phyloP scores from a whole-genome alignment of 2,329 filamentous ascomycete species.

The Cryoendolithus antarcticus region DNA sequence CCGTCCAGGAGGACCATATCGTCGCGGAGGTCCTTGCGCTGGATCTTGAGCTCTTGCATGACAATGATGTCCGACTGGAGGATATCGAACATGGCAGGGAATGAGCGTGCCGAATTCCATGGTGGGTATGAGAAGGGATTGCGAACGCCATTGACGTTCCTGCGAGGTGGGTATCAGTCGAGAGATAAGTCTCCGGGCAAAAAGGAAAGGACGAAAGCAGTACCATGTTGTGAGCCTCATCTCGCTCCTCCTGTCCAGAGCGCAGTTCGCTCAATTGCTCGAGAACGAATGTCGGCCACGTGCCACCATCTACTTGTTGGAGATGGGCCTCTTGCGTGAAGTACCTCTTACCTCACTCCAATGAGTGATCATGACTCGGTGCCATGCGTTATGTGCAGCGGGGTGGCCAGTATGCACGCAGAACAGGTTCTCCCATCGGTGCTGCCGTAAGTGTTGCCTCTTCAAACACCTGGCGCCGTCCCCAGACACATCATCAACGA shows the following conservation, averaged over 20 bases:
- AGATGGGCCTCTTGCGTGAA: too few species aligned
- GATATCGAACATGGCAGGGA: slow-evolving; percentile 75
- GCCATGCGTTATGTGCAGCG: too few species aligned
- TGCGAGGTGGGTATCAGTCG: slow-evolving; percentile 16
- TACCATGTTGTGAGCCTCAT: slow-evolving; percentile 29
- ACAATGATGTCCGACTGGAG: slow-evolving; percentile 86
- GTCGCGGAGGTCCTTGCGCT: slow-evolving; percentile 79
- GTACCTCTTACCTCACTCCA: too few species aligned
- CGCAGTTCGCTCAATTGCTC: too few species aligned
- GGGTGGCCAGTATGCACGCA: too few species aligned
- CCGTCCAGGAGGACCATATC: slow-evolving; percentile 92
- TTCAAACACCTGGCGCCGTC: too few species aligned
- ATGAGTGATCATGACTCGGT: too few species aligned
- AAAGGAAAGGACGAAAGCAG: not conserved
- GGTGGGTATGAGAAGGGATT: slow-evolving; percentile 42
- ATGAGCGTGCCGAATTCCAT: slow-evolving; percentile 36
- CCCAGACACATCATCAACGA: too few species aligned
- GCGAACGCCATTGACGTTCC: slow-evolving; percentile 43
- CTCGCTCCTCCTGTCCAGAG: slow-evolving; percentile 6
- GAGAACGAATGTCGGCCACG: too few species aligned
- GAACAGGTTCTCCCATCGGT: too few species aligned
- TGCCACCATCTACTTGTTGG: too few species aligned
- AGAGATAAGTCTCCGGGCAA: not conserved
- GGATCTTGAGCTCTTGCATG: slow-evolving; percentile 94
- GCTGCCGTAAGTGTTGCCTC: too few species aligned